Conservation (phyloP, 2,329 filamentous ascomycete genomes). For the Fusarium cicatricum region DNA sequence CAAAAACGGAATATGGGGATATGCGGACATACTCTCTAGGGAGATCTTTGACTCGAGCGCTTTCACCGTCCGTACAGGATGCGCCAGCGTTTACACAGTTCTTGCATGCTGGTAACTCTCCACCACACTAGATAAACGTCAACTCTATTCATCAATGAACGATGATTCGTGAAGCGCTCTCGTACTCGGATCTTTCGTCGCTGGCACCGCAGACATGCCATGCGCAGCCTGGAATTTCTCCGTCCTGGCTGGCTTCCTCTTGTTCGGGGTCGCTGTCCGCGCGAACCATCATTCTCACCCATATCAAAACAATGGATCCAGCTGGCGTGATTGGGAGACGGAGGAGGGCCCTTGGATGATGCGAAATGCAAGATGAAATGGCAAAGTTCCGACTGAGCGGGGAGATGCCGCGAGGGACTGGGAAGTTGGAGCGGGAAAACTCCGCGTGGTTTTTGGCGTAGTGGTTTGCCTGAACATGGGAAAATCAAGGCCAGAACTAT, state of each 20-base stretch:
- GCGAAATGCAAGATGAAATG: constrained; percentile 4
- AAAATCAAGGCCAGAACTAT: too few species aligned
- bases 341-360: neutral
- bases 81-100: constrained; percentile 54
- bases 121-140: constrained; percentile 51
- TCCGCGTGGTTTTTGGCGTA: constrained; percentile 5
- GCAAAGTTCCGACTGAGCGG: constrained; percentile 23
- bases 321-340: neutral
- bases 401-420: constrained; percentile 25
- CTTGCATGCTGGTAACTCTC: constrained; percentile 51
- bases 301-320: constrained; percentile 14
- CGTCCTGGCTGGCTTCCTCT: constrained; percentile 29
- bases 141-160: neutral
- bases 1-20: too few species aligned
- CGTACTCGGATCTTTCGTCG: constrained; percentile 58
- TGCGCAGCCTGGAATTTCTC: constrained; percentile 41
- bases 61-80: constrained; percentile 55
- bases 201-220: constrained; percentile 53
- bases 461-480: neutral
- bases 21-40: constrained; percentile 50
- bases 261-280: constrained; percentile 7
- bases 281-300: constrained; percentile 6
- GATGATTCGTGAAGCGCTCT: neutral
- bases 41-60: constrained; percentile 49
- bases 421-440: constrained; percentile 9